phyloP scores from a whole-genome alignment of 225 moss, liverwort and hornwort genomes.

The Physcomitrellopsis africana region DNA sequence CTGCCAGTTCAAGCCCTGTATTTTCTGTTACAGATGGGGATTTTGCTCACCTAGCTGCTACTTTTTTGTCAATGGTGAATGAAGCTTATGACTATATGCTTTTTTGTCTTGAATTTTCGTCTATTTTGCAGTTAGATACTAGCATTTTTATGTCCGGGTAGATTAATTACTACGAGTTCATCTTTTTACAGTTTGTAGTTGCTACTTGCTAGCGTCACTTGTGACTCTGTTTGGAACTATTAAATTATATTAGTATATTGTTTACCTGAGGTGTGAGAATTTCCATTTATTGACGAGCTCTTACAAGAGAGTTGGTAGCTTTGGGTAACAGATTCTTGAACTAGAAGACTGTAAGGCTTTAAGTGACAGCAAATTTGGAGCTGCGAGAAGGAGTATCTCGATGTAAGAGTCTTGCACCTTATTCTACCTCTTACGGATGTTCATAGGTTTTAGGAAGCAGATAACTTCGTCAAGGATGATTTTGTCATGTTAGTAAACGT shows the following conservation, averaged over 20 bases:
- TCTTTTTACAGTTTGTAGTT: conserved; percentile 21
- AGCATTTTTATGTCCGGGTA: background rate
- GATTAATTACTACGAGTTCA: background rate
- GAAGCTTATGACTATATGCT: conserved; percentile 7
- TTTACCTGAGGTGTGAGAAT: no score
- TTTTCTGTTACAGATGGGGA: conserved; percentile 52
- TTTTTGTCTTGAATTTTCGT: conserved; percentile 15
- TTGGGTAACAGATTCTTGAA: conserved; percentile 52
- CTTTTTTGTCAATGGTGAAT: conserved; percentile 54
- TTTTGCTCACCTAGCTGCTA: conserved; percentile 45
- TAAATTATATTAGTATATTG: background rate
- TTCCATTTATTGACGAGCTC: background rate
- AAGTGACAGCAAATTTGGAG: conserved; percentile 35
- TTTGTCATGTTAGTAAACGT: conserved; percentile 22
- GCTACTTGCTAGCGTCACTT: conserved; percentile 24
- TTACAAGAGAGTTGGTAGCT: conserved; percentile 34
- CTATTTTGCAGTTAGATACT: conserved; percentile 4
- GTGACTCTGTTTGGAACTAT: conserved; percentile 18
- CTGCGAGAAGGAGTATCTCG: conserved; percentile 33
- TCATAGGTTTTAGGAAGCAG: conserved; percentile 3
- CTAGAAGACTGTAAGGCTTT: conserved; percentile 44
- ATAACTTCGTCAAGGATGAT: conserved; percentile 16
- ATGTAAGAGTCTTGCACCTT: conserved; percentile 36
- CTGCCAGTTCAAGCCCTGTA: conserved; percentile 29
- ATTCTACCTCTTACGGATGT: conserved; percentile 20